A percentile compares a stretch with the other conserved stretches of the same genome.
Conservation (phyloP, 2,329 filamentous ascomycete species). For the Pseudogymnoascus sp. region DNA sequence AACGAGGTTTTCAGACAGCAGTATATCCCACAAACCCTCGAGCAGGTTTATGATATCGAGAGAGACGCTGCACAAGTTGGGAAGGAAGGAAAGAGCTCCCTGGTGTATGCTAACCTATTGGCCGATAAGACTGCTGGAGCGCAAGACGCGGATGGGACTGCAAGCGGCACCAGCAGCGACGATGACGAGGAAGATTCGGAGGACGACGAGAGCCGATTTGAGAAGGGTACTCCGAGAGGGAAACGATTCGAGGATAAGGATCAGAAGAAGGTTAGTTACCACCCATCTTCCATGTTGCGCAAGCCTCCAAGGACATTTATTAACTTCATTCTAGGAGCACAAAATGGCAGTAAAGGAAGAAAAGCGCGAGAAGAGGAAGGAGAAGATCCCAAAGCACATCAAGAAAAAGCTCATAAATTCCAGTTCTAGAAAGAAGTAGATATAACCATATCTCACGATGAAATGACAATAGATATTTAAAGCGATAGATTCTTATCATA, state of each 20-base stretch:
- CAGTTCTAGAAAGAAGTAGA: constrained; percentile 54
- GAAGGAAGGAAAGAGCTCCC: constrained; percentile 64
- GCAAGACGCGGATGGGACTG: constrained; percentile 35
- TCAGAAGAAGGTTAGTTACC: constrained; percentile 59
- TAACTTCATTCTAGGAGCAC: constrained; percentile 48
- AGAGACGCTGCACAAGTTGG: constrained; percentile 76
- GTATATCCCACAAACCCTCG: constrained; percentile 91
- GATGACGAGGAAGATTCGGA: constrained; percentile 37
- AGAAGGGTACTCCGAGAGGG: constrained; percentile 65
- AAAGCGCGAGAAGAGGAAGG: constrained; percentile 85
- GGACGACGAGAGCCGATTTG: constrained; percentile 50
- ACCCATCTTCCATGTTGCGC: neutral
- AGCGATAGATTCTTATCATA: neutral
- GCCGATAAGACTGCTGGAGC: constrained; percentile 56
- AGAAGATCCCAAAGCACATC: constrained; percentile 92
- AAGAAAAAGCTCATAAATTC: constrained; percentile 80
- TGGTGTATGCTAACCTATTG: constrained; percentile 80
- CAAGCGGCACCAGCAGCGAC: constrained; percentile 34
- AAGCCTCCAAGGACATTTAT: constrained; percentile 14
- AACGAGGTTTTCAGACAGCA: constrained; percentile 92
- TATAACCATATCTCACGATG: constrained; percentile 30
- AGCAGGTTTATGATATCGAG: constrained; percentile 95
- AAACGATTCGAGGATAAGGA: constrained; percentile 90
- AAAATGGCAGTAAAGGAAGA: constrained; percentile 92
- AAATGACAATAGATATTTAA: constrained; percentile 11